Base-by-base conservation (phyloP, 139 green algal genomes). In the Zygnema circumcarinatum region DNA sequence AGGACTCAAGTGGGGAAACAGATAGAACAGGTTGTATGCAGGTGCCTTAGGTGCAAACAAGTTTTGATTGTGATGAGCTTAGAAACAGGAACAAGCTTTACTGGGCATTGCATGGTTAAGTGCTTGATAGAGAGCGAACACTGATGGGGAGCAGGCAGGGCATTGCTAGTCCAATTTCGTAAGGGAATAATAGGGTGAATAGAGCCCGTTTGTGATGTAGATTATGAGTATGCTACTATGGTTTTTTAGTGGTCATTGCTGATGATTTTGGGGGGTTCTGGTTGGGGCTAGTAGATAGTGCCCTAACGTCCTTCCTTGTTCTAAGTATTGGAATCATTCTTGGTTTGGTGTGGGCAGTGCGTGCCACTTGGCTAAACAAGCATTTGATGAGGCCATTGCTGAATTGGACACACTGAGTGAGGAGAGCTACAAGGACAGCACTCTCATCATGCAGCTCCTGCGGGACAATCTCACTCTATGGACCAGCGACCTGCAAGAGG, bases 351-450 rank as follows among this genome's bases (percentile, higher is more conserved):
- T n/a, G 29, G 56, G 20, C 83, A 88, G 83, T 74, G 90, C 90
- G 36, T 93, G 85, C 68, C 74, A 88, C 20, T 76, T 93, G 25
- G 89, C 90, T 0, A 88, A 93, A 47, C 68, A 90, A 3, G 90
- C 90, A 31, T 93, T 93, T 72, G 91, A 93, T 74, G 81, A 92
- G 7, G 86, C 87, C 2, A 92, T 92, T 53, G 79, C 73, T 33
- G 91, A 93, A 72, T 62, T 93, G 1, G 85, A 92, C 76, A 93
- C 90, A 20, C 53, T 93, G 2, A 83, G 78, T 2, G 86, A 93
- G 72, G 91, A 91, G 32, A 84, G 56, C 1, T 93, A 93, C 80
- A 93, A 93, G 80, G 91, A 93, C 88, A 88, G 68, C 74, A 93
- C 90, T 31, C 74, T 93, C 25, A 92, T 93, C 80, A 92, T 94